These are phyloP conservation scores for Candida frijolesensis DNA, from an alignment of 1,139 yeast genomes.

Conservation along the genomic window DNA sequence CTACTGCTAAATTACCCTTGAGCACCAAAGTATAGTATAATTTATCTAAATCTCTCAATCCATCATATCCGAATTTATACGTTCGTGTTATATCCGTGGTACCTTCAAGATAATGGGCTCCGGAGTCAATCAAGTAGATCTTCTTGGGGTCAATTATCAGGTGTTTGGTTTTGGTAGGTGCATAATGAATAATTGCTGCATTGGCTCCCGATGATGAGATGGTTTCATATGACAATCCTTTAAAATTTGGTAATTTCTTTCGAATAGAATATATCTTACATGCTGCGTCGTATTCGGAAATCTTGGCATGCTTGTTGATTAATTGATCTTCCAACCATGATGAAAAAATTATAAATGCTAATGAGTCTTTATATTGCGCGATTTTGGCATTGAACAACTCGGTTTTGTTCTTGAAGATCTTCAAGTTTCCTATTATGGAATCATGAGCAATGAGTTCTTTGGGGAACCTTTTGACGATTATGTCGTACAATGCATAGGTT, in stretches of 20 bases:
- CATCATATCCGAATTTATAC: conserved; percentile 39
- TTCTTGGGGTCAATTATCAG: conserved; percentile 43
- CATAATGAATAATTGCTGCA: conserved; percentile 57
- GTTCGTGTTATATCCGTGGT: conserved; percentile 64
- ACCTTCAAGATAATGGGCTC: conserved; percentile 60
- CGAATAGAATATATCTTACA: conserved; percentile 46
- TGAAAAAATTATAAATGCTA: conserved; percentile 41
- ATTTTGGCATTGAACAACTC: conserved; percentile 42
- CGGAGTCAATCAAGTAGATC: conserved; percentile 53
- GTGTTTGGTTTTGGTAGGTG: conserved; percentile 47
- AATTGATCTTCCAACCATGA: conserved; percentile 47
- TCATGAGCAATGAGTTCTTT: conserved; percentile 27
- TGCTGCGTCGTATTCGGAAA: conserved; percentile 48
- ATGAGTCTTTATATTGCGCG: conserved; percentile 48
- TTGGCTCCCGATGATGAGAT: conserved; percentile 58
- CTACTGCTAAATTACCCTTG: conserved; percentile 57
- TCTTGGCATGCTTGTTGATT: conserved; percentile 22
- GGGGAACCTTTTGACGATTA: conserved; percentile 33
- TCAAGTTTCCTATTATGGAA: conserved; percentile 39
- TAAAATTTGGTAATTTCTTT: conserved; percentile 44
- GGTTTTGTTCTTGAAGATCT: conserved; percentile 39
- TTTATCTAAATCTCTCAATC: conserved; percentile 27
- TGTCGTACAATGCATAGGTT: conserved; percentile 35
- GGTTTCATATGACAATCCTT: conserved; percentile 55
- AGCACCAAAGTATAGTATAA: conserved; percentile 54